These are phyloP conservation scores for Castanea crenata DNA, from an alignment of 306 rosid genomes.

Conservation along the genomic window DNA sequence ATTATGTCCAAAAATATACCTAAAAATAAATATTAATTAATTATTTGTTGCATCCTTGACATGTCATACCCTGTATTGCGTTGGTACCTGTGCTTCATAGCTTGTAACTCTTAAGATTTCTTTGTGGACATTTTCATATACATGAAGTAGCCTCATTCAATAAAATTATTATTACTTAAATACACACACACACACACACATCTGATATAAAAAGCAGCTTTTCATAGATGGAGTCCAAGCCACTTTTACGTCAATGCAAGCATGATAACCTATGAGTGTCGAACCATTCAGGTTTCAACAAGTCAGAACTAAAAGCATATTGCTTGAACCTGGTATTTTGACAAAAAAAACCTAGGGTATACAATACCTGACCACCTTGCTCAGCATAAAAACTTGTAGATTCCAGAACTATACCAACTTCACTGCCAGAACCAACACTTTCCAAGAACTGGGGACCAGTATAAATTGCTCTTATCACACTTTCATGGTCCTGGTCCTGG, in stretches of 20 bases:
- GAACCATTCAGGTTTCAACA: neutral
- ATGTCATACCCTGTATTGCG: too few relatives aligned
- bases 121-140: too few relatives aligned
- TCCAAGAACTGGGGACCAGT: constrained; percentile 74
- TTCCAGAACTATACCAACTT: constrained; percentile 75
- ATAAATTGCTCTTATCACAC: constrained; percentile 75
- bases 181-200: too few relatives aligned
- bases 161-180: too few relatives aligned
- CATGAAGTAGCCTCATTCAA: too few relatives aligned
- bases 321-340: neutral
- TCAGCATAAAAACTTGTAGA: constrained; percentile 98
- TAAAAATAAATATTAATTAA: too few relatives aligned
- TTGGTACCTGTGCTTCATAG: too few relatives aligned
- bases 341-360: neutral
- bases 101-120: too few relatives aligned
- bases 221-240: neutral
- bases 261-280: neutral
- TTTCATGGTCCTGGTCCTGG: constrained; percentile 84
- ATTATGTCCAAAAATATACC: too few relatives aligned
- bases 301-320: neutral
- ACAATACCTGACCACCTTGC: constrained; percentile 99
- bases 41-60: too few relatives aligned
- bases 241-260: neutral
- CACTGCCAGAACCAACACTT: constrained; percentile 50
- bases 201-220: neutral